Base-by-base conservation (phyloP, 371 early-diverging fungal species). In the Caulochytrium protostelioides region DNA sequence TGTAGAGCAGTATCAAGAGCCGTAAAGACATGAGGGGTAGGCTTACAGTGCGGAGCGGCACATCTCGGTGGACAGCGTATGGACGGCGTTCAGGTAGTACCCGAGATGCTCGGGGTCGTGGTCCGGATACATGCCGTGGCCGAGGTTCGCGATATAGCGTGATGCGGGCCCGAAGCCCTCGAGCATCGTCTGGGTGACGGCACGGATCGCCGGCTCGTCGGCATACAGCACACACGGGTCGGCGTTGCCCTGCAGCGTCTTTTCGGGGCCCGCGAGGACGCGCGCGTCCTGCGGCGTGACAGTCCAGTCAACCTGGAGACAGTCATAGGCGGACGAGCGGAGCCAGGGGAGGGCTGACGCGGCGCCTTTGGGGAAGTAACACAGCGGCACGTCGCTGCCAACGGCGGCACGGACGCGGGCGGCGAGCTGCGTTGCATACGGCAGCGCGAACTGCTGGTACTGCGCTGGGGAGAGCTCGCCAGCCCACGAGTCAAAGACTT, bases 401-500 rank as follows among this genome's bases (percentile, higher is more conserved):
- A n/a, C 54, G 28, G 49, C 41, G 5, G 58, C 52, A 46, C 78
- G 77, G 27, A 90, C 84, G 13, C 62, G 53, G 18, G 44, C 42
- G 8, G 79, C 77, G 28, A 95, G 89, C 44, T 79, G 76, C 12
- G 51, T 40, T 28, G 89, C 44, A 51, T 87, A 92, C 13, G 97
- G 92, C 21, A 86, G 62, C 8, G 83, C 76, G 49, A 81, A 92
- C 23, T 51, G 55, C 18, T 63, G 57, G 54, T 85, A 95, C 41
- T 80, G 79, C 12, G 55, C 41, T 2, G 83, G 85, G 15, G 76
- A 59, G 21, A 95, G 65, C 47, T 90, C 92, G 22, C 91, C 90
- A 21, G 76, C 92, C 80, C 84, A 83, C 17, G 86, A 84, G 37
- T 95, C 97, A 58, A 95, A 95, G 31, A 95, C 76, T 73, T 95